Evolutionary conservation across 768 basidiomycete genomes (phyloP), one percentile per base, ranked within the genome.

Genomic region (Gelatoporia subvermispora): DNA sequence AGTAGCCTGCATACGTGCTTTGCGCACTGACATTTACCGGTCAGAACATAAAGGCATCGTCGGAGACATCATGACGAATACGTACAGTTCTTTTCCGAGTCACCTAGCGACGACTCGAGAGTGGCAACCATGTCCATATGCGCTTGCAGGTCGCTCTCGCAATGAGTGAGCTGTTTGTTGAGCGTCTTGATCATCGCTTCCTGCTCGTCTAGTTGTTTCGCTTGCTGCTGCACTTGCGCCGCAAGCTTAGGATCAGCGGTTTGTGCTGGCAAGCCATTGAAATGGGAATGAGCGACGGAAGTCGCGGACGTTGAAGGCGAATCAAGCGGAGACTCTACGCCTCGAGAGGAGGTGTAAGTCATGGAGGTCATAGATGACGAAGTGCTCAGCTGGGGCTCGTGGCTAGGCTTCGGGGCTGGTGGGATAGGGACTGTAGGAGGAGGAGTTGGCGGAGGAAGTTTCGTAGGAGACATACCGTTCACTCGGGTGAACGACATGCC

Each of bases 1-100:
- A 47, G 88, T 91, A 17, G 91, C 89, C 64, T 94, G 93, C 82
- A 92, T 85, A 34, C 93, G 88, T 5, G 92, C 87, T 68, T 95
- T 95, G 51, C 93, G 88, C 47, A 95, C 89, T 93, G 59, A 28
- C 5, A 31, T 7, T 13, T 13, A 31, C 28, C 55, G 41, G 50
- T 53, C 42, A 21, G 20, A 39, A 7, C 37, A 17, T 22, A 10
- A n/a, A n/a, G n/a, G n/a, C n/a, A n/a, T 22, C 15, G 25, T 43
- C 3, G 24, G 16, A 38, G 31, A 17, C 8, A 46, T 37, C 25
- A 44, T 1, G n/a, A 28, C 23, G 37, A 45, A 44, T 11, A 80
- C 90, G 70, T 67, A 93, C 91, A 72, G 61, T 93, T 93, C 66
- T 95, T 91, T 71, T 95, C 93, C 18, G 90, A 89, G 59, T 95